Evolutionary conservation across 2,329 filamentous ascomycete genomes (phyloP).

Genomic region (Sporothrix sp.): DNA sequence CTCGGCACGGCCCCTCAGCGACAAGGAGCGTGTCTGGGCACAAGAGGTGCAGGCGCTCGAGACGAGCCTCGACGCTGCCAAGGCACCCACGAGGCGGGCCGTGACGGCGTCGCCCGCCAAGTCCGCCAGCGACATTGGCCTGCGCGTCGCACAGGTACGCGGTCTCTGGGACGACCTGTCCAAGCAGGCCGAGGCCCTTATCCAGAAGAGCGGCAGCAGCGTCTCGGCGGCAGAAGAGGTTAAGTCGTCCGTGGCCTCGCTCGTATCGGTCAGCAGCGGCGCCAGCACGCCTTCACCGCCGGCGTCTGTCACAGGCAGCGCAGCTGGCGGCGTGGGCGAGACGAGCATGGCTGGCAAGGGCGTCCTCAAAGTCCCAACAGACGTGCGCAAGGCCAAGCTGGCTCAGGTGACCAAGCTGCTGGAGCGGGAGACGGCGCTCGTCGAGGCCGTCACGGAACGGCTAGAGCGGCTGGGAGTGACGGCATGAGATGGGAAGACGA

Average conservation of each 20-base stretch:
- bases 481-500: constrained; percentile 5
- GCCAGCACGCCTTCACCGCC: constrained; percentile 21
- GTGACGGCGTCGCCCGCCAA: constrained; percentile 25
- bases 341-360: neutral
- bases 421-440: constrained; percentile 56
- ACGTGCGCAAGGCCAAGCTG: constrained; percentile 54
- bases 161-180: constrained; percentile 43
- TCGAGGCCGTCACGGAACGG: constrained; percentile 55
- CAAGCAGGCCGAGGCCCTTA: constrained; percentile 40
- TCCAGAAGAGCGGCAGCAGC: constrained; percentile 18
- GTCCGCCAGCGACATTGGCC: constrained; percentile 36
- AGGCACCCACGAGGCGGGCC: constrained; percentile 19
- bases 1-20: constrained; percentile 44
- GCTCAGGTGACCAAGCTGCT: constrained; percentile 53
- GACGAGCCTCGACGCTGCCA: constrained; percentile 27
- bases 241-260: constrained; percentile 8
- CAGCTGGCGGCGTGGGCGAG: neutral
- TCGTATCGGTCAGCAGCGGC: constrained; percentile 12
- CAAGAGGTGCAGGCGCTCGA: constrained; percentile 32
- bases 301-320: neutral
- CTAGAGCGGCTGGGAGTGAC: constrained; percentile 45
- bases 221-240: constrained; percentile 9
- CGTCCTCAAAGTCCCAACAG: constrained; percentile 46
- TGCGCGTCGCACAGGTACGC: constrained; percentile 48
- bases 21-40: constrained; percentile 48